Conservation (phyloP, 1,284 basidiomycete genomes). For the Stygiomarasmius scandens region DNA sequence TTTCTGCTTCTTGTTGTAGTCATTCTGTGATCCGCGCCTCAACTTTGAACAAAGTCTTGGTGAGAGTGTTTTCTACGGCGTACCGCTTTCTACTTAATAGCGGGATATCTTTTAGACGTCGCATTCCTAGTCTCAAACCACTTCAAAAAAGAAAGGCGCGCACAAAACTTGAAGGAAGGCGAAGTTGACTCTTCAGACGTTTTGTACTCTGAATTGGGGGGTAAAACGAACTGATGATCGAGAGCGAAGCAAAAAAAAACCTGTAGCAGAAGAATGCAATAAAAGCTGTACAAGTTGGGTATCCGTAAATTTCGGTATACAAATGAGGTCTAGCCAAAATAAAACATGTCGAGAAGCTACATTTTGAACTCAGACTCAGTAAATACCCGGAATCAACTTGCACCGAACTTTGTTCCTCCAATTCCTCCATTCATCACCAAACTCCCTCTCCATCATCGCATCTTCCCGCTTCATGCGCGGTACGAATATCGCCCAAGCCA, state of each 20-base stretch:
- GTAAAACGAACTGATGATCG: conserved; percentile 7
- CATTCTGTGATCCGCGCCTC: conserved; percentile 80
- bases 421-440: conserved; percentile 41
- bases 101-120: conserved; percentile 46
- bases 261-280: no score
- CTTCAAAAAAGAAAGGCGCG: conserved; percentile 63
- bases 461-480: conserved; percentile 33
- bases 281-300: no score
- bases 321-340: no score
- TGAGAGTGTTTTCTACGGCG: conserved; percentile 34
- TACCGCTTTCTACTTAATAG: not conserved
- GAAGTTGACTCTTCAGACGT: conserved; percentile 30
- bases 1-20: conserved; percentile 38
- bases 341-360: no score
- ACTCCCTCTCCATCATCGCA: conserved; percentile 35
- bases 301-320: no score
- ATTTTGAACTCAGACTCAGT: conserved; percentile 19
- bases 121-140: conserved; percentile 81
- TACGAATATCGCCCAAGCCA: not conserved
- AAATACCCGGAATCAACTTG: conserved; percentile 41
- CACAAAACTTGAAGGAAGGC: conserved; percentile 8
- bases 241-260: no score
- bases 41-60: conserved; percentile 85
- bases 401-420: conserved; percentile 42
- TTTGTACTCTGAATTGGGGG: conserved; percentile 38